Evolutionary conservation across 1,284 basidiomycete species (phyloP).

Genomic region (Ganoderma multipileum): DNA sequence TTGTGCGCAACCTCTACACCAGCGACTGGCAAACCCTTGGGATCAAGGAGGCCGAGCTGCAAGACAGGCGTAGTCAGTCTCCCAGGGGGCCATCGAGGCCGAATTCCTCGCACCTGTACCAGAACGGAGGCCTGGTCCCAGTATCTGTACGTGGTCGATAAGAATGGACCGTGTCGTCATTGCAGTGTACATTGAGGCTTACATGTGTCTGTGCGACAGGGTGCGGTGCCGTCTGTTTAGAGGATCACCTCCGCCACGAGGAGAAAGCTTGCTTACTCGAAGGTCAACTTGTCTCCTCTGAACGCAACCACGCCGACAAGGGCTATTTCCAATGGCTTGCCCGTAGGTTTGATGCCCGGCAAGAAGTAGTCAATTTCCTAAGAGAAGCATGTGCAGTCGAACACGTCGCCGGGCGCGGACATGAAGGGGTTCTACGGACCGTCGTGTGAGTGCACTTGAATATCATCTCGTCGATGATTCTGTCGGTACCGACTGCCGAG

Average conservation of each 20-base stretch:
- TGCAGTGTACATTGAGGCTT: slow-evolving; percentile 14
- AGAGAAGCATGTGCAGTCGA: not conserved
- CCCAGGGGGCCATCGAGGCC: too few relatives aligned
- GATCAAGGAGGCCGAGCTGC: slow-evolving; percentile 47
- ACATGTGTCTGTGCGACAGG: slow-evolving; percentile 39
- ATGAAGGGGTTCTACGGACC: slow-evolving; percentile 33
- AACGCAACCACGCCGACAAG: slow-evolving; percentile 60
- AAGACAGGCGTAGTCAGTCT: not conserved
- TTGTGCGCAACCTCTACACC: slow-evolving; percentile 49
- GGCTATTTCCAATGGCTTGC: slow-evolving; percentile 51
- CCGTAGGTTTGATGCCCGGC: slow-evolving; percentile 55
- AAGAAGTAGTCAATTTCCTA: slow-evolving; percentile 60
- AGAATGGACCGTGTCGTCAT: not conserved
- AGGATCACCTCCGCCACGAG: not conserved
- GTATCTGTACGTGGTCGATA: slow-evolving; percentile 41
- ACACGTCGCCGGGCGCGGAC: slow-evolving; percentile 6
- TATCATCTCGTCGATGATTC: slow-evolving; percentile 56
- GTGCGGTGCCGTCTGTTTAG: not conserved
- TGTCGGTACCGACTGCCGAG: slow-evolving; percentile 49
- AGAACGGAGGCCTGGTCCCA: slow-evolving; percentile 56
- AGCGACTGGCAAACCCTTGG: slow-evolving; percentile 44
- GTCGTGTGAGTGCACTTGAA: slow-evolving; percentile 53
- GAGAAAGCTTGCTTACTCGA: slow-evolving; percentile 51
- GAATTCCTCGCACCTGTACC: slow-evolving; percentile 42
- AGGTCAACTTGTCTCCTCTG: slow-evolving; percentile 57